Conservation (phyloP, 495 filamentous ascomycete genomes). For the Hamigera avellanea region DNA sequence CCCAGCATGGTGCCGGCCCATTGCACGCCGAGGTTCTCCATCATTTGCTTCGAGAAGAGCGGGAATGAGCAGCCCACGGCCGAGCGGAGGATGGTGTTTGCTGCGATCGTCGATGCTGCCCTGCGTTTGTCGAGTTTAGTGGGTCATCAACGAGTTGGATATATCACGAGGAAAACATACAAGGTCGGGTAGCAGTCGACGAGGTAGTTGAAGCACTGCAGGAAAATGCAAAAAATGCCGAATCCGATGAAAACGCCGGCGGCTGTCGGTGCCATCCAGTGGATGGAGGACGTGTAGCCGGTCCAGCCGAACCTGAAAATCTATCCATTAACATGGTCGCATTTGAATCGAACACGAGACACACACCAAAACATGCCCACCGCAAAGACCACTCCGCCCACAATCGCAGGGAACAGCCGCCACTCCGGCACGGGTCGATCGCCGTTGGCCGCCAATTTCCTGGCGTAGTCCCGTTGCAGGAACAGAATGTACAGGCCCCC, state of each 20-base stretch:
- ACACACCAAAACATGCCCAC: constrained; percentile 49
- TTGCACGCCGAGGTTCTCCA: constrained; percentile 56
- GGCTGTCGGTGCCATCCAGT: constrained; percentile 11
- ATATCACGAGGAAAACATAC: constrained; percentile 20
- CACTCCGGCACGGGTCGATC: constrained; percentile 43
- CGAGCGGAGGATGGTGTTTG: constrained; percentile 69
- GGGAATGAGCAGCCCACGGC: constrained; percentile 62
- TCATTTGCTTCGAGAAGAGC: constrained; percentile 66
- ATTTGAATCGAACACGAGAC: constrained; percentile 64
- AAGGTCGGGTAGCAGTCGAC: constrained; percentile 41
- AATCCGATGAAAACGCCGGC: constrained; percentile 10
- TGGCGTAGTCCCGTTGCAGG: constrained; percentile 42
- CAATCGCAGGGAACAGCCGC: constrained; percentile 22
- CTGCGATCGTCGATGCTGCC: constrained; percentile 69
- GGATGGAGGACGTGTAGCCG: constrained; percentile 9
- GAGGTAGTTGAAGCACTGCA: constrained; percentile 15
- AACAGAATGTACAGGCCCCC: constrained; percentile 35
- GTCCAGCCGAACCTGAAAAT: constrained; percentile 33
- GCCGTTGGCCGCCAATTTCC: constrained; percentile 57
- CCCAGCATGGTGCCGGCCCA: constrained; percentile 66
- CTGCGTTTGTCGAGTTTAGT: constrained; percentile 9
- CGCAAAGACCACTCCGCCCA: constrained; percentile 41
- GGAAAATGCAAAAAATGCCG: constrained; percentile 13
- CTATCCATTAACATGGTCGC: background rate
- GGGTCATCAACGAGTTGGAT: constrained; percentile 3